Base-by-base conservation (phyloP, 129 eudicot species). In the Cynara cardunculus region DNA sequence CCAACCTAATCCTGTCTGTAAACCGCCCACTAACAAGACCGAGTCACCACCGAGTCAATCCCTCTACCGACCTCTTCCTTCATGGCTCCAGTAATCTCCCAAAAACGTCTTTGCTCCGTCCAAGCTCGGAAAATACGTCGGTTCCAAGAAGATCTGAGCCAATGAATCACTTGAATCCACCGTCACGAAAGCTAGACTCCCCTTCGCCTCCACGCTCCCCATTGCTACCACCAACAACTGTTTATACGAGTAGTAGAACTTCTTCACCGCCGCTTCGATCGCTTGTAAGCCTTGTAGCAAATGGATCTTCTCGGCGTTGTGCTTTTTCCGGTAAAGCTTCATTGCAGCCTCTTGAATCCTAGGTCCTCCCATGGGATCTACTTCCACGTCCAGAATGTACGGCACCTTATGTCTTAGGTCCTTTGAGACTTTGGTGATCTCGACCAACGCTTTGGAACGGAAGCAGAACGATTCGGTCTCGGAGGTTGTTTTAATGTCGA, bases 301-400 rank as follows among this genome's bases (percentile, higher is more conserved):
- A 78, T 94, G 97, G 21, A 94, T 89, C 81, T 81, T 85, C 82
- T 53, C 89, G 19, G 69, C 87, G 19, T 44, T 71, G 35, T 78
- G 83, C 77, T 81, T 91, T 64, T 79, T 82, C 79, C 88, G 74
- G 78, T 91, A 94, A 73, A 94, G 65, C 74, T 86, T 84, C 98
- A 94, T 94, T 24, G 98, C 96, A 27, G 96, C 92, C 76, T 91
- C 96, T 56, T 91, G 97, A 8, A 94, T 77, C 56, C 89, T 85
- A n/a, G 98, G 98, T 14, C 97, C 97, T 13, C 97, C 97, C 79
- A 77, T 91, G 0, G 98, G 98, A 75, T 94, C 98, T 61, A 91
- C 98, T 79, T 87, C 97, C n/a, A 90, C 97, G 25, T 75, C 96
- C 22, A 94, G 72, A 19, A 94, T 88, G 69, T 82, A 79, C 68